phyloP scores from a whole-genome alignment of 306 rosid species.

The Sicyos edulis region DNA sequence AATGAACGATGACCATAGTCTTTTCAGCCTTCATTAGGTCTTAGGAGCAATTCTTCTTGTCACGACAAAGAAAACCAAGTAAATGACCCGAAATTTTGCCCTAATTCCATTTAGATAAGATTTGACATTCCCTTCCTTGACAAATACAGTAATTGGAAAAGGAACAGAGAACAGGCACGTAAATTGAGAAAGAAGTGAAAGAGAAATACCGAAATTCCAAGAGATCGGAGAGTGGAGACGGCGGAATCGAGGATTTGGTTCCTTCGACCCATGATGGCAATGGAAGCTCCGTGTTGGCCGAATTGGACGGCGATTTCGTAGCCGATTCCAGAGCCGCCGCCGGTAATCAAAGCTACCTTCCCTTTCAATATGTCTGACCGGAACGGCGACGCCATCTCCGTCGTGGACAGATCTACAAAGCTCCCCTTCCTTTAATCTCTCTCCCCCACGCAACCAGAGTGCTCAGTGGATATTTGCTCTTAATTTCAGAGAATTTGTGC shows the following conservation, averaged over 20 bases:
- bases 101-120: background rate
- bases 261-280: constrained; percentile 89
- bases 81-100: no score
- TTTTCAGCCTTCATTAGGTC: no score
- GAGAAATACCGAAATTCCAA: constrained; percentile 45
- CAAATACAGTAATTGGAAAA: no score
- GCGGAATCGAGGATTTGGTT: constrained; percentile 63
- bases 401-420: no score
- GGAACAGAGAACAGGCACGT: background rate
- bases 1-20: no score
- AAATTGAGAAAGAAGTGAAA: no score
- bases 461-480: no score
- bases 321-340: constrained; percentile 96
- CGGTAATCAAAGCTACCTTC: constrained; percentile 74
- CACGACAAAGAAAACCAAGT: no score
- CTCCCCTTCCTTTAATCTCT: no score
- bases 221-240: constrained; percentile 56
- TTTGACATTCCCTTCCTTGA: background rate
- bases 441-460: no score
- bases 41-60: no score
- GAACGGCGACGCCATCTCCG: constrained; percentile 53
- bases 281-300: constrained; percentile 84
- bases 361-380: constrained; percentile 51
- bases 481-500: no score
- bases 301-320: constrained; percentile 63